Base-by-base conservation (phyloP, 1,284 basidiomycete genomes). In the Gymnopus androsaceus region DNA sequence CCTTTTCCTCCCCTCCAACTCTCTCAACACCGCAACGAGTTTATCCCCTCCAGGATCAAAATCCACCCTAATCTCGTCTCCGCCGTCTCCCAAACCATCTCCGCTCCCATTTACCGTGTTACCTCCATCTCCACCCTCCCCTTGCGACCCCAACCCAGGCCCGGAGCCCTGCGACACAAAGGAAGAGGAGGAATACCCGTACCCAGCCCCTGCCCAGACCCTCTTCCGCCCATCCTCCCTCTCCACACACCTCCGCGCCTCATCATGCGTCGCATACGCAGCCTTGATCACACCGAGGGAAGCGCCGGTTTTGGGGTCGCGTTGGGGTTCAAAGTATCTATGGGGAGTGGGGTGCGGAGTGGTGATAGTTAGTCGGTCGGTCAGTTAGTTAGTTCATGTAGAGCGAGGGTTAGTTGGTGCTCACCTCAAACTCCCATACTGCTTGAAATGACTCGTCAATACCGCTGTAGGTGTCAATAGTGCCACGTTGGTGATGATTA, bases 251-350 rank as follows among this genome's bases (percentile, higher is more conserved):
- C 71, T 77, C 69, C 71, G 80, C 54, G 87, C 88, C 55, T 87
- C 84, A 17, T 84, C 83, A 57, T 83, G 80, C 0, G 75, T 59
- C 82, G 85, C 64, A 98, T 80, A 67, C 84, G 86, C 51, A 92
- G n/a, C n/a, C n/a, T n/a, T n/a, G n/a, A n/a, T 85, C 38, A 98
- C 85, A 5, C 95, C 95, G 3, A 98, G 79, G 14, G 89, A 84
- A 59, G 85, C 87, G 12, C 94, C 94, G 19, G 87, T 94, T 51
- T 81, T 79, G 46, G 83, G 81, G 72, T 97, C 91, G 59, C 90
- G 83, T 67, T 95, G 92, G 34, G 88, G 83, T 61, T 95, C 90
- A 56, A 92, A 87, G 11, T 85, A n/a, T 84, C 83, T 15, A 84
- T 82, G 81, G 0, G 85, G 83, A 0, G 90, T 85, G 0, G 92